Evolutionary conservation across 257 asterid species (phyloP).

Genomic region (Primulina eburnea): DNA sequence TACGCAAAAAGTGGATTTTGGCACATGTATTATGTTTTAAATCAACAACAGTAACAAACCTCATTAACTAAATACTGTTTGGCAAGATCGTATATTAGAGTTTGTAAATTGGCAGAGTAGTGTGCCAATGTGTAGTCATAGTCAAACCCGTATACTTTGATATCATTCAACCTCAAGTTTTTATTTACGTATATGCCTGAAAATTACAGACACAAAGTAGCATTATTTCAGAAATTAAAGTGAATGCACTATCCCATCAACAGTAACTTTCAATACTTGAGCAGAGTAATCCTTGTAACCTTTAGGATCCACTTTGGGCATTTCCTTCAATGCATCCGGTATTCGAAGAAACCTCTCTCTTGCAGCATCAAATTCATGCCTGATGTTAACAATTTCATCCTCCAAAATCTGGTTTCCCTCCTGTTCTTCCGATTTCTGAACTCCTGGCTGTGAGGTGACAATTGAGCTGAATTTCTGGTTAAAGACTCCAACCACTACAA

Average conservation of each 20-base stretch:
- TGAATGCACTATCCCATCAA: conserved; percentile 4
- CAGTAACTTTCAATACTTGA: conserved; percentile 7
- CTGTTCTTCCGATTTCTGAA: conserved; percentile 43
- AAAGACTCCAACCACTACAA: conserved; percentile 35
- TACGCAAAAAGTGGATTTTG: conserved; percentile 9
- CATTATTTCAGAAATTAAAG: conserved; percentile 17
- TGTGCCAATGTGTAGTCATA: conserved; percentile 98
- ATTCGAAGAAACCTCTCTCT: conserved; percentile 62
- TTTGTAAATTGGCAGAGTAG: conserved; percentile 81
- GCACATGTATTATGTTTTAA: not conserved
- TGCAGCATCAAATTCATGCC: conserved; percentile 55
- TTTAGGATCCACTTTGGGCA: conserved; percentile 82
- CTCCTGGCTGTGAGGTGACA: conserved; percentile 35
- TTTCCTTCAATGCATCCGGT: conserved; percentile 66
- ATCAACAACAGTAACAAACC: conserved; percentile 52
- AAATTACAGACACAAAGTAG: conserved; percentile 30
- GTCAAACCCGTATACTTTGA: conserved; percentile 92
- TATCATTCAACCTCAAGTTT: conserved; percentile 81
- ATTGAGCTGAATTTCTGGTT: conserved; percentile 38
- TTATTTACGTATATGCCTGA: conserved; percentile 84
- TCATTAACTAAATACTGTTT: conserved; percentile 85
- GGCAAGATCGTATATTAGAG: conserved; percentile 85
- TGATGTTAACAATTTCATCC: conserved; percentile 58
- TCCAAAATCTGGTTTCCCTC: conserved; percentile 32
- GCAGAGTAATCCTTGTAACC: conserved; percentile 38